A percentile compares a stretch with the other conserved stretches of the same genome.
phyloP scores from a whole-genome alignment of 2,329 filamentous ascomycete species.

The Exserohilum rostratum region DNA sequence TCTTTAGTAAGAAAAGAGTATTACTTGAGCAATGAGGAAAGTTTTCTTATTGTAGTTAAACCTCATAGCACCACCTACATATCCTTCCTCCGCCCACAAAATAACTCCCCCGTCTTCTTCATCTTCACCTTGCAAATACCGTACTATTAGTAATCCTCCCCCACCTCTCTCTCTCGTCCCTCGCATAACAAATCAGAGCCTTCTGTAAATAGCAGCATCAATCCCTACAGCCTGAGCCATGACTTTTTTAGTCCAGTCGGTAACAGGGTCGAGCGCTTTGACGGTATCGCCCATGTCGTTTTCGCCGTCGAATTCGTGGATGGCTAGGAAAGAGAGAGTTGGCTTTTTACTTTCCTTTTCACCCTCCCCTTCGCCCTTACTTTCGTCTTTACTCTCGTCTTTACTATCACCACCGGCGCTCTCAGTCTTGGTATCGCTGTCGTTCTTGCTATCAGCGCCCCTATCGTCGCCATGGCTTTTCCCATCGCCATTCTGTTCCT shows the following conservation, averaged over 20 bases:
- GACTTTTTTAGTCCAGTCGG: slow-evolving; percentile 39
- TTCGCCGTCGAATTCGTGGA: slow-evolving; percentile 40
- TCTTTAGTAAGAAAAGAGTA: too few species aligned
- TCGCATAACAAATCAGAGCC: neutral
- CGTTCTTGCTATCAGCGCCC: neutral
- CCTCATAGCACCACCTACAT: too few species aligned
- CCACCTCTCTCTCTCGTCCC: too few species aligned
- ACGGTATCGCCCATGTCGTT: slow-evolving; percentile 37
- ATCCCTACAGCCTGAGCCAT: slow-evolving; percentile 31
- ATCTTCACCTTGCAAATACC: too few species aligned
- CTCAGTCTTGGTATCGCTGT: neutral
- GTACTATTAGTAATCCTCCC: too few species aligned
- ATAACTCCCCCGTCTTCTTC: too few species aligned
- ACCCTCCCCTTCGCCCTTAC: neutral
- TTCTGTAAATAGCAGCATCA: slow-evolving; percentile 39
- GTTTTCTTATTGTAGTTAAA: too few species aligned
- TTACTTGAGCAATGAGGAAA: too few species aligned
- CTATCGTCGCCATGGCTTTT: too few species aligned
- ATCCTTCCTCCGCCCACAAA: neutral
- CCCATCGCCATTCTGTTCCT: too few species aligned
- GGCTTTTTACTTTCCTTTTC: slow-evolving; percentile 10
- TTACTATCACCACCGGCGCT: too few species aligned
- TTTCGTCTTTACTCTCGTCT: too few species aligned
- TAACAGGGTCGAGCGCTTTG: slow-evolving; percentile 35
- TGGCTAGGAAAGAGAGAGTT: slow-evolving; percentile 33